phyloP scores from a whole-genome alignment of 495 filamentous ascomycete species.

The Penicillium coffeae region DNA sequence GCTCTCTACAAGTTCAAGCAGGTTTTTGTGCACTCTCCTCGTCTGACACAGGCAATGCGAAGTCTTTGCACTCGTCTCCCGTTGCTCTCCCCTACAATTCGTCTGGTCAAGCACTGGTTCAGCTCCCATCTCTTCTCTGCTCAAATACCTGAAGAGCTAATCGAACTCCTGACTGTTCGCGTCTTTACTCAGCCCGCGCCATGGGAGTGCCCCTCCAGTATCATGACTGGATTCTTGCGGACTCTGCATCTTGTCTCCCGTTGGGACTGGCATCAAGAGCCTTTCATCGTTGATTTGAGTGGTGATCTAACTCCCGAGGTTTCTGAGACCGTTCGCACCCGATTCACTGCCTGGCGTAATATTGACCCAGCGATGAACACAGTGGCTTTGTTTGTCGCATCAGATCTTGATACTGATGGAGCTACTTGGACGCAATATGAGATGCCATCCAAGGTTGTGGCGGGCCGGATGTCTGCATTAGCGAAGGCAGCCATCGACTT shows the following conservation, averaged over 20 bases:
- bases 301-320: constrained; percentile 49
- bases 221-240: constrained; percentile 77
- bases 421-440: constrained; percentile 71
- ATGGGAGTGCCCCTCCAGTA: constrained; percentile 71
- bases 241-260: constrained; percentile 70
- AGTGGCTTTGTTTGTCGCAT: constrained; percentile 75
- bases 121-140: constrained; percentile 70
- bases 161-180: constrained; percentile 74
- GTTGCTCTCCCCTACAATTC: constrained; percentile 75
- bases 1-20: constrained; percentile 69
- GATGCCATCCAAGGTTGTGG: constrained; percentile 74
- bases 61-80: constrained; percentile 78
- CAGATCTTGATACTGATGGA: constrained; percentile 71
- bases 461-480: constrained; percentile 74
- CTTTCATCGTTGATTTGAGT: constrained; percentile 71
- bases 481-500: constrained; percentile 66
- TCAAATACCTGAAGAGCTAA: constrained; percentile 73
- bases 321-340: constrained; percentile 59
- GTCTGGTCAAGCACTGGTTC: constrained; percentile 91
- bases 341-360: constrained; percentile 71
- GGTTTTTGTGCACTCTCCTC: constrained; percentile 65
- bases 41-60: constrained; percentile 74
- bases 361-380: constrained; percentile 86
- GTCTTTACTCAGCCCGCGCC: constrained; percentile 80
- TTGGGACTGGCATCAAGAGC: constrained; percentile 88